Conservation (phyloP, 345 rosid genomes). For the Acer campestre region DNA sequence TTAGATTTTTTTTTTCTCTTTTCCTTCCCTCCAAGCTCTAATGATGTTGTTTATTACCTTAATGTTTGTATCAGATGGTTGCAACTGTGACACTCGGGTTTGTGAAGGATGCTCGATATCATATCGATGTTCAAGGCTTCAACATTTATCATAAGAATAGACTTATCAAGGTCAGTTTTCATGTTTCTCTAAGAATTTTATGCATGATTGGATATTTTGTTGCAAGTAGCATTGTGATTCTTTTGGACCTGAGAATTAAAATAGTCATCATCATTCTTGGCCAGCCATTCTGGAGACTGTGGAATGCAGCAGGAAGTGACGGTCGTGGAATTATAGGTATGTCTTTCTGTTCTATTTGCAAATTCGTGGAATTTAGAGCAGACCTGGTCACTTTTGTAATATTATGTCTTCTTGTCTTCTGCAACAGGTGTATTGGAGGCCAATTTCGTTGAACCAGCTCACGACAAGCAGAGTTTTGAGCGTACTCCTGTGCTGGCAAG, state of each 20-base stretch:
- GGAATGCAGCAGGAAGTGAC: conserved; percentile 84
- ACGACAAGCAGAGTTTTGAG: conserved; percentile 87
- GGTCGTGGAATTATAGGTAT: conserved; percentile 85
- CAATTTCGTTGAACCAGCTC: conserved; percentile 84
- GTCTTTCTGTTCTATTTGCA: neutral
- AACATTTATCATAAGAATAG: conserved; percentile 84
- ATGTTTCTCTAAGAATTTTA: neutral
- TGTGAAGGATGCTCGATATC: conserved; percentile 74
- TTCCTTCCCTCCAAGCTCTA: neutral
- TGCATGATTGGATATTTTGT: neutral
- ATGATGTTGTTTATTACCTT: neutral
- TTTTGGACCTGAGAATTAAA: too few relatives aligned
- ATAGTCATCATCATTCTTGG: too few relatives aligned
- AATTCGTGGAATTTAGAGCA: neutral
- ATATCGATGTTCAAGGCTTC: conserved; percentile 80
- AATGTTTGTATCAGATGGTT: conserved; percentile 40
- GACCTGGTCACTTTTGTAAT: neutral
- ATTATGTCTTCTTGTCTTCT: conserved; percentile 5
- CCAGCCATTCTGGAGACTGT: conserved; percentile 89
- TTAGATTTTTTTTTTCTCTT: neutral
- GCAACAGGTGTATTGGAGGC: conserved; percentile 65
- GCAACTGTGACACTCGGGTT: conserved; percentile 67
- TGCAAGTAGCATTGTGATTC: too few relatives aligned
- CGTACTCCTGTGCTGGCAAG: conserved; percentile 58
- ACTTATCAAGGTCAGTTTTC: conserved; percentile 62